phyloP scores from a whole-genome alignment of 345 rosid genomes.

The Geranium brycei region DNA sequence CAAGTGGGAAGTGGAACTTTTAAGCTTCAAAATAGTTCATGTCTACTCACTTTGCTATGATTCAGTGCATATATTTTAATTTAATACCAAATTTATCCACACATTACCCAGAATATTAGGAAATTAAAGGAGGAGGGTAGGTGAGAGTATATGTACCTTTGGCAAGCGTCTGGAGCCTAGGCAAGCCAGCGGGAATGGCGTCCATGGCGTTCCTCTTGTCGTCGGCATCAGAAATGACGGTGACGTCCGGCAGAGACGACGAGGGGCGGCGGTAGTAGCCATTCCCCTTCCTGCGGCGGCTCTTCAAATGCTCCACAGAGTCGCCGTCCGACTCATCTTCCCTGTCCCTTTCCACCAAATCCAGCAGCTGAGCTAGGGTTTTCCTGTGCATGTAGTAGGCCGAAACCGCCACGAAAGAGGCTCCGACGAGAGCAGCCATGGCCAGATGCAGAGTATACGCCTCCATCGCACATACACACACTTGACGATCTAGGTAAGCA shows the following conservation, averaged over 20 bases:
- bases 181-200: conserved; percentile 72
- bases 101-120: too few relatives aligned
- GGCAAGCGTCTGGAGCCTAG: conserved; percentile 62
- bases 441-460: conserved; percentile 63
- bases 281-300: conserved; percentile 14
- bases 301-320: conserved; percentile 31
- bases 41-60: too few relatives aligned
- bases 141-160: conserved; percentile 79
- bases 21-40: too few relatives aligned
- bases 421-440: conserved; percentile 95
- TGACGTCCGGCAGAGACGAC: conserved; percentile 70
- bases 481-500: background rate
- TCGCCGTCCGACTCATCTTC: conserved; percentile 38
- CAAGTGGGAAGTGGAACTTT: too few relatives aligned
- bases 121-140: background rate
- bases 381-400: conserved; percentile 88
- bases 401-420: conserved; percentile 84
- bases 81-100: too few relatives aligned
- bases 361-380: conserved; percentile 79
- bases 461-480: conserved; percentile 36
- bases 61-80: too few relatives aligned
- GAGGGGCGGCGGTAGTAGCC: conserved; percentile 51
- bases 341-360: conserved; percentile 58
- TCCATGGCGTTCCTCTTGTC: conserved; percentile 39
- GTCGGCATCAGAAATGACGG: conserved; percentile 16